These are phyloP conservation scores for Thermothelomyces thermophilus DNA, from an alignment of 2,329 filamentous ascomycete species.

Conservation along the genomic window DNA sequence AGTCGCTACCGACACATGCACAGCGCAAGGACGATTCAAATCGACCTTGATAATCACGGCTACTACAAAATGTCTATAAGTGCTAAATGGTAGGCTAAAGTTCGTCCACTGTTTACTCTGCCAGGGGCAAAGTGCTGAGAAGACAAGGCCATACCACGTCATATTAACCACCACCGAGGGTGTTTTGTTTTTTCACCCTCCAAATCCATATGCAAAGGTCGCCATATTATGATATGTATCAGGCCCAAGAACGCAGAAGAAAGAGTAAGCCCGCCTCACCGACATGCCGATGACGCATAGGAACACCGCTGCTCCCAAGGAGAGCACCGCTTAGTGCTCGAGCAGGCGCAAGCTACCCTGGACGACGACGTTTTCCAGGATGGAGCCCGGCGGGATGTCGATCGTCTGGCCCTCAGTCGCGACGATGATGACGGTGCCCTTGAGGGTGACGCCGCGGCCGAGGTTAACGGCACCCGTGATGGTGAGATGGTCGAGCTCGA, in stretches of 20 bases:
- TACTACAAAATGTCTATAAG: conserved; percentile 7
- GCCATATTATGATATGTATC: conserved; percentile 1
- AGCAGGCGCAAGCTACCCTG: conserved; percentile 83
- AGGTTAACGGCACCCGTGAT: conserved; percentile 97
- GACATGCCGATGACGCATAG: neutral
- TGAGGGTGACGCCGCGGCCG: conserved; percentile 88
- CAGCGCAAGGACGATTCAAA: neutral
- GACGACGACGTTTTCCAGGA: conserved; percentile 97
- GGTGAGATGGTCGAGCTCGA: conserved; percentile 90
- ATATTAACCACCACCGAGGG: neutral
- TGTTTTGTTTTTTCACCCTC: neutral
- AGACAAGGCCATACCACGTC: neutral
- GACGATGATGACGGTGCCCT: conserved; percentile 98
- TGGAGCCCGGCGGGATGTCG: conserved; percentile 91
- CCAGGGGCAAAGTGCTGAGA: neutral
- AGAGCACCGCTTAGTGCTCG: conserved; percentile 48
- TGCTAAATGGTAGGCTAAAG: neutral
- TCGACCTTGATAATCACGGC: neutral
- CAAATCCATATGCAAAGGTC: conserved; percentile 8
- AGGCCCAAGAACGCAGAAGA: neutral
- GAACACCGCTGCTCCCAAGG: conserved; percentile 4
- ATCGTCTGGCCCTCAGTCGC: conserved; percentile 97
- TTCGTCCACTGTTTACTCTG: neutral
- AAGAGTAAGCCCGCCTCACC: neutral
- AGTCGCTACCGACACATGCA: no score